A percentile compares a stretch with the other conserved stretches of the same genome.
These are phyloP conservation scores for Leccinum cinnamomeum DNA, from an alignment of 1,284 basidiomycete genomes.

Conservation along the genomic window DNA sequence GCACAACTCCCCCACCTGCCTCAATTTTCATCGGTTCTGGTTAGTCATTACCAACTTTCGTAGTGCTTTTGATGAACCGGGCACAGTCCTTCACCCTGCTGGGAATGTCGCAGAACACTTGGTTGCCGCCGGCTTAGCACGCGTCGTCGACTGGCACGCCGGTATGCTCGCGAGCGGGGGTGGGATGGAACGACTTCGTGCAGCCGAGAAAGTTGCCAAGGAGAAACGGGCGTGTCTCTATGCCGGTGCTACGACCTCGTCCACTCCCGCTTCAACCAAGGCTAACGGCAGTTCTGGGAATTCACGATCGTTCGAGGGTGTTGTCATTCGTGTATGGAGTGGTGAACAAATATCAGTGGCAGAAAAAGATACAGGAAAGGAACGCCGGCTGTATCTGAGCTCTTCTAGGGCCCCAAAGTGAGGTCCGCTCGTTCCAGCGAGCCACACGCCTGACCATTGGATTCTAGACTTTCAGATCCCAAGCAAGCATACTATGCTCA, in stretches of 20 bases:
- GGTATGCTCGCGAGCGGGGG: slow-evolving; percentile 84
- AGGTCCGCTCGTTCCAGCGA: slow-evolving; percentile 20
- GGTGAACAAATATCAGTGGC: slow-evolving; percentile 88
- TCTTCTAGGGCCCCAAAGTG: slow-evolving; percentile 88
- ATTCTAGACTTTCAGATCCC: slow-evolving; percentile 68
- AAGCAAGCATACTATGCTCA: slow-evolving; percentile 88
- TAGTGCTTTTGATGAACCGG: slow-evolving; percentile 1
- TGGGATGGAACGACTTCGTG: slow-evolving; percentile 83
- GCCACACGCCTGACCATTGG: slow-evolving; percentile 10
- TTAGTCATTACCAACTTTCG: slow-evolving; percentile 29
- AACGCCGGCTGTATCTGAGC: slow-evolving; percentile 85
- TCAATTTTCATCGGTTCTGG: slow-evolving; percentile 90
- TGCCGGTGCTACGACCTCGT: slow-evolving; percentile 49
- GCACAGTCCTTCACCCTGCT: slow-evolving; percentile 80
- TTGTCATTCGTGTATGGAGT: slow-evolving; percentile 87
- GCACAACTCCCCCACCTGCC: slow-evolving; percentile 65
- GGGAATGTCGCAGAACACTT: slow-evolving; percentile 95
- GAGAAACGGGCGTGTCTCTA: slow-evolving; percentile 82
- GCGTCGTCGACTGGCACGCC: slow-evolving; percentile 97
- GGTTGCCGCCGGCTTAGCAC: slow-evolving; percentile 82
- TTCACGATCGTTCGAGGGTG: slow-evolving; percentile 70
- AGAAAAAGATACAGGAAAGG: slow-evolving; percentile 72
- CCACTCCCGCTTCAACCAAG: slow-evolving; percentile 40
- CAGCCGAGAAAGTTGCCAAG: slow-evolving; percentile 84
- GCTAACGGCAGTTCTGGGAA: slow-evolving; percentile 39